These are phyloP conservation scores for Aspergillus wentii DNA, from an alignment of 495 filamentous ascomycete genomes.

Conservation along the genomic window DNA sequence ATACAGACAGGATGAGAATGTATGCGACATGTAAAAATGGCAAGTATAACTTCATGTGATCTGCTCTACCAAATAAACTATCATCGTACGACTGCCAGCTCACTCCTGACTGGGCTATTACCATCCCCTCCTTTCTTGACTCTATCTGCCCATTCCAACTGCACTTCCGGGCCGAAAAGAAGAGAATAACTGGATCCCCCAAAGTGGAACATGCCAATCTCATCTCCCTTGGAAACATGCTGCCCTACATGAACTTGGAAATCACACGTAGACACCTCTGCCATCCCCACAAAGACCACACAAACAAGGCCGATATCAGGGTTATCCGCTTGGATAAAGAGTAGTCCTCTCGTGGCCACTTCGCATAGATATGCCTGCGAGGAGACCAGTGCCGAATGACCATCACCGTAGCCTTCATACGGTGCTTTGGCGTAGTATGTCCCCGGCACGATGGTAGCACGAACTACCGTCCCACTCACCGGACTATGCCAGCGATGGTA, in stretches of 20 bases:
- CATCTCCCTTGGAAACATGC: constrained; percentile 52
- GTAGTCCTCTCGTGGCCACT: constrained; percentile 48
- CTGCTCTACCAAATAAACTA: too few relatives aligned
- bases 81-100: background rate
- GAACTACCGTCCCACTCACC: constrained; percentile 50
- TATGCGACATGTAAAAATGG: too few relatives aligned
- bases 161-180: constrained; percentile 32
- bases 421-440: constrained; percentile 59
- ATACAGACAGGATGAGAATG: too few relatives aligned
- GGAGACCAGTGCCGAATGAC: constrained; percentile 59
- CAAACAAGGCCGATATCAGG: constrained; percentile 52
- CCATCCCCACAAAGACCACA: constrained; percentile 60
- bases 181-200: constrained; percentile 56
- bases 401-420: constrained; percentile 37
- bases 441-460: constrained; percentile 48
- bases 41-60: too few relatives aligned
- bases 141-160: background rate
- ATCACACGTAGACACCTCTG: constrained; percentile 59
- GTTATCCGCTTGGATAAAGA: constrained; percentile 61
- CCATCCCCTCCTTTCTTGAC: background rate
- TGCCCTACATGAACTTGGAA: constrained; percentile 53
- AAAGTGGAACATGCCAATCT: constrained; percentile 65
- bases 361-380: constrained; percentile 48
- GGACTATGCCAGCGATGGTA: constrained; percentile 68
- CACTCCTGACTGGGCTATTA: background rate